A percentile compares a stretch with the other conserved stretches of the same genome.
phyloP scores from a whole-genome alignment of 2,329 filamentous ascomycete genomes.

The Beauveria pseudobassiana region DNA sequence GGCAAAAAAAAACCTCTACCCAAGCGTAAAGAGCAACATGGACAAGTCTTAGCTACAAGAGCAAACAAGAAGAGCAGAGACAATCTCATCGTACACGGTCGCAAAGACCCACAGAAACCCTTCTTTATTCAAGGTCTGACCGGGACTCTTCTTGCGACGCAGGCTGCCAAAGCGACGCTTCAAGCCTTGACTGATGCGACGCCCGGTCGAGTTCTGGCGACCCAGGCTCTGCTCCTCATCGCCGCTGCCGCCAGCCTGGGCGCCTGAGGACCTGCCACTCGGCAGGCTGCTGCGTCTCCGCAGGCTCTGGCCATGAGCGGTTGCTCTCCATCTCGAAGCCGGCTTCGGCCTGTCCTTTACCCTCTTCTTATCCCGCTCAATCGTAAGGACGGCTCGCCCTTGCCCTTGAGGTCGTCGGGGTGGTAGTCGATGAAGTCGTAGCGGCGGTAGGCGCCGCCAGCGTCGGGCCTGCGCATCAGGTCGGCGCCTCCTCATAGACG shows the following conservation, averaged over 20 bases:
- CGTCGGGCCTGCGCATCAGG: conserved; percentile 67
- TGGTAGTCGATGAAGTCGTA: conserved; percentile 65
- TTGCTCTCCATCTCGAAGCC: conserved; percentile 42
- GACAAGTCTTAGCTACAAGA: background rate
- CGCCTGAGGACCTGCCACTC: conserved; percentile 20
- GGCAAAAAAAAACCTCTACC: background rate
- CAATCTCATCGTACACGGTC: background rate
- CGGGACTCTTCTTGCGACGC: conserved; percentile 32
- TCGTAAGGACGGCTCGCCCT: conserved; percentile 68
- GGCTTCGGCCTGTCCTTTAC: conserved; percentile 32
- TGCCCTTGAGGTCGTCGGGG: conserved; percentile 72
- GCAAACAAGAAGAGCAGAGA: background rate
- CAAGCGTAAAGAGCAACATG: background rate
- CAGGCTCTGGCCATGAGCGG: conserved; percentile 15
- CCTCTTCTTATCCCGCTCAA: conserved; percentile 61
- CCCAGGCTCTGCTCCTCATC: conserved; percentile 17
- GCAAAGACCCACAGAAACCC: background rate
- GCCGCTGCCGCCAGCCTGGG: conserved; percentile 13
- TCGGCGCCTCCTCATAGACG: conserved; percentile 78
- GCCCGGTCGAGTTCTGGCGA: conserved; percentile 36
- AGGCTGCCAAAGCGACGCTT: conserved; percentile 48
- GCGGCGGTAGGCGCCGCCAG: conserved; percentile 70
- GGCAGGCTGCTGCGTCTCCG: conserved; percentile 35
- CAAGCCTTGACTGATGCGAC: conserved; percentile 41
- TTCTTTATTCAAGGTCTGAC: conserved; percentile 8